Base-by-base conservation (phyloP, 2,329 filamentous ascomycete species). In the Cladorrhinum sp. region DNA sequence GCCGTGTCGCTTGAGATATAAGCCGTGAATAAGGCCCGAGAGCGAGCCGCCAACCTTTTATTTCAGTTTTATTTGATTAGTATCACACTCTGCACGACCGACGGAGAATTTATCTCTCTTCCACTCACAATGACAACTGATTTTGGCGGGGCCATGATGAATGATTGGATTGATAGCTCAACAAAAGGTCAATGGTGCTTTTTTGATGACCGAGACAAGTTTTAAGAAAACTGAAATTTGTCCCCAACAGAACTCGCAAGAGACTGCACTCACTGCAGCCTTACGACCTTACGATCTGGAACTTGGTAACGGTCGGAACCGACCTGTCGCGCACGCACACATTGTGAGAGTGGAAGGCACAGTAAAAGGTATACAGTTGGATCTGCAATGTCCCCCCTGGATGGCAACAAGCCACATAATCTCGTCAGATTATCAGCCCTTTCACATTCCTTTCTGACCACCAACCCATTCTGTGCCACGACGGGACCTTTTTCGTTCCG, bases 1-100 rank as follows among this genome's bases (percentile, higher is more conserved):
- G 58, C 74, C 74, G 23, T 67, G 66, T 1, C 70, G 70, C 57
- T 75, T 75, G 49, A 74, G 67, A 50, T 72, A 66, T 46, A 74
- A 63, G 36, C 69, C 71, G 58, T 68, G 65, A 57, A 75, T 66
- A 3, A 76, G 69, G 10, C 73, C 73, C 2, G 68, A 68, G 7
- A 75, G 64, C 10, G 73, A 75, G 57, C 74, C 74, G 9, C 75
- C 75, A n/a, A 76, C 68, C 70, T 72, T 24, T 36, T 30, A 10
- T 30, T 30, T 48, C 4, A 33, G 16, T n/a, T 23, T 10, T 1
- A 21, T 49, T 28, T 28, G 26, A 21, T 18, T 28, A 28, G 23
- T 14, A 14, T 18, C 23, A 26, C 12, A 26, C 12, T 56, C 8
- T 14, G 21, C 21, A 14, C 30, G n/a, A 20, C 7, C 2, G 36